Evolutionary conservation across 176 grass and related monocot genomes (phyloP).

Genomic region (Raddia distichophylla): DNA sequence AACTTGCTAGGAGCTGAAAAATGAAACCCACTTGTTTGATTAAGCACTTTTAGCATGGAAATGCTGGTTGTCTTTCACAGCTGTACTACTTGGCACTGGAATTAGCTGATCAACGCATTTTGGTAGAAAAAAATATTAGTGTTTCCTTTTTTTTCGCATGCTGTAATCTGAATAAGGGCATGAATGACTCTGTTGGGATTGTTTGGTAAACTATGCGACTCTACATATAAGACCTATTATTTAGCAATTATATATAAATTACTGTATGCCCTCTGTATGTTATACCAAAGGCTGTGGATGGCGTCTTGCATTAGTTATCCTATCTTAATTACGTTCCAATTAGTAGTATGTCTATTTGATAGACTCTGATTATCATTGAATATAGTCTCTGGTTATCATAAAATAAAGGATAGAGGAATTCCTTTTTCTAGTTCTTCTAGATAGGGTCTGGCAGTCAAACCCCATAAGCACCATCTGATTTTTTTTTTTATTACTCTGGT

Average conservation of each 20-base stretch:
- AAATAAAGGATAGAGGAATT: too few species aligned
- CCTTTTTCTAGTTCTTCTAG: too few species aligned
- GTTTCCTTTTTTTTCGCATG: background rate
- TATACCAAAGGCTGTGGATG: background rate
- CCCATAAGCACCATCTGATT: too few species aligned
- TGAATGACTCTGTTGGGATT: slow-evolving; percentile 9
- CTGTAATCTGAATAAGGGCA: background rate
- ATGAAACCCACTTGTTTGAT: background rate
- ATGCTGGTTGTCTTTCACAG: slow-evolving; percentile 19
- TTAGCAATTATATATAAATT: background rate
- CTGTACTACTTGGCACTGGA: background rate
- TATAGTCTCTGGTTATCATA: too few species aligned
- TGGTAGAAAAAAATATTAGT: background rate
- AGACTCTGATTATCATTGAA: too few species aligned
- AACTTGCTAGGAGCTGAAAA: background rate
- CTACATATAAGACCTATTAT: background rate
- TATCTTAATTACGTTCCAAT: too few species aligned
- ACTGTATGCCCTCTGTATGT: background rate
- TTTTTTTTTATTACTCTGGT: background rate
- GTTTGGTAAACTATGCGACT: background rate
- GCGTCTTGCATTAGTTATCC: too few species aligned
- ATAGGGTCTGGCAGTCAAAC: background rate
- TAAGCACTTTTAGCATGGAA: background rate
- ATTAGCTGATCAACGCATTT: slow-evolving; percentile 16
- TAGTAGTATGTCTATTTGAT: too few species aligned